phyloP scores from a whole-genome alignment of 2,329 filamentous ascomycete genomes.

The Raffaelea arxii region DNA sequence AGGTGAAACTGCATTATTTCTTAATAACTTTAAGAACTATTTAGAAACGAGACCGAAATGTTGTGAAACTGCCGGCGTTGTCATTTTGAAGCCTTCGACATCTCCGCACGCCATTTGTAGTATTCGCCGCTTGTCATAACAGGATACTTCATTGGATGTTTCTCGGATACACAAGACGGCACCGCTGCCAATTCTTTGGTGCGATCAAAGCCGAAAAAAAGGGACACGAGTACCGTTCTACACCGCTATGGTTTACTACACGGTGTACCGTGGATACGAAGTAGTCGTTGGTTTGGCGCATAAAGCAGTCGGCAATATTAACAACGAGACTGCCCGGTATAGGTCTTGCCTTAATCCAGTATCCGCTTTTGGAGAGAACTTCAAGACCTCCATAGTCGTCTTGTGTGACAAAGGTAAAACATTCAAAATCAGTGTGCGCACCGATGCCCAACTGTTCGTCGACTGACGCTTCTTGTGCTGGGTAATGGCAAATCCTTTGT shows the following conservation, averaged over 20 bases:
- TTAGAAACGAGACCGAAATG: too few relatives aligned
- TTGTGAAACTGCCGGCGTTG: too few relatives aligned
- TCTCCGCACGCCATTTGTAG: conserved; percentile 17
- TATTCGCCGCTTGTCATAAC: conserved; percentile 24
- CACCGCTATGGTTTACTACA: conserved; percentile 7
- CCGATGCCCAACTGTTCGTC: conserved; percentile 11
- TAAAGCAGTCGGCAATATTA: conserved; percentile 13
- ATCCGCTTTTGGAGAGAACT: conserved; percentile 8
- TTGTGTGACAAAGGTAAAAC: conserved; percentile 12
- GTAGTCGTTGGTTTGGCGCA: conserved; percentile 11
- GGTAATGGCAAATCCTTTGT: conserved; percentile 10
- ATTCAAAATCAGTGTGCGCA: conserved; percentile 10
- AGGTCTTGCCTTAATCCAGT: conserved; percentile 7
- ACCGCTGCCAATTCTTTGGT: conserved; percentile 19
- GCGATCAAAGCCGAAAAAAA: conserved; percentile 10
- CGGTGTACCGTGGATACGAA: conserved; percentile 11
- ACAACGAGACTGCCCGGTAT: conserved; percentile 9
- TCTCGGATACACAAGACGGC: conserved; percentile 18
- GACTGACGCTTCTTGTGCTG: conserved; percentile 4
- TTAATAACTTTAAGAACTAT: too few relatives aligned
- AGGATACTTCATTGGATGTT: conserved; percentile 24
- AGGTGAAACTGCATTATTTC: too few relatives aligned
- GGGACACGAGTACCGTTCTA: conserved; percentile 10
- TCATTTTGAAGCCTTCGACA: too few relatives aligned
- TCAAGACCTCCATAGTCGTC: conserved; percentile 8